Percentiles rank a stretch among this genome's conserved stretches.
phyloP scores from a whole-genome alignment of 306 rosid species.

The Rosa multiflora region DNA sequence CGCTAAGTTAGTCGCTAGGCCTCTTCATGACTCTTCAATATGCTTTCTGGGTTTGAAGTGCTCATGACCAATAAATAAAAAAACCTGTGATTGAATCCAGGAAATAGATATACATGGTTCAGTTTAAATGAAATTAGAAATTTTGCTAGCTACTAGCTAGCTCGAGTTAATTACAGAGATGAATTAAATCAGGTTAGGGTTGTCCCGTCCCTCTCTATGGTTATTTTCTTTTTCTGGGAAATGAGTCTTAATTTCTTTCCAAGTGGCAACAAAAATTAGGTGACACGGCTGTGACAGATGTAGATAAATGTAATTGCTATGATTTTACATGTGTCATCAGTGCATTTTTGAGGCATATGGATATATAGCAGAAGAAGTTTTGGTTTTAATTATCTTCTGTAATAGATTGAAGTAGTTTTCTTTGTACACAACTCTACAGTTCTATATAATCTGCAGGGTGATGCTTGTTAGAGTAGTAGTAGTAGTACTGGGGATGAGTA shows the following conservation, averaged over 20 bases:
- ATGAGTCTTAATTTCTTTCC: background rate
- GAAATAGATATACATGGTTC: background rate
- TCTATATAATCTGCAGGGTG: background rate
- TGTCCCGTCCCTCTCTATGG: background rate
- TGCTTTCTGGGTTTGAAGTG: constrained; percentile 3
- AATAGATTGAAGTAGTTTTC: background rate
- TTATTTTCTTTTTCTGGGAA: background rate
- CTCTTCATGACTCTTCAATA: background rate
- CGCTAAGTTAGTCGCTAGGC: background rate
- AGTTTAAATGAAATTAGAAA: background rate
- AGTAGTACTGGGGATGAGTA: background rate
- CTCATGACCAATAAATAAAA: background rate
- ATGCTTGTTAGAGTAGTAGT: background rate
- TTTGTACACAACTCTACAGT: background rate
- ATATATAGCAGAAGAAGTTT: background rate
- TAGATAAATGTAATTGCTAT: background rate
- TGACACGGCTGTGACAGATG: constrained; percentile 1
- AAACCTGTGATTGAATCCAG: background rate
- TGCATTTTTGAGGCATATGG: background rate
- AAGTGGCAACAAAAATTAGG: background rate
- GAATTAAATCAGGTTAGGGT: background rate
- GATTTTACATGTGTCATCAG: background rate
- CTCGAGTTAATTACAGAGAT: background rate
- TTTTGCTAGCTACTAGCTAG: background rate
- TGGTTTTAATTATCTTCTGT: background rate